Percentiles rank a stretch among this genome's conserved stretches.
Conservation (phyloP, 305 asterid species). For the Solanum aculeatissimum region DNA sequence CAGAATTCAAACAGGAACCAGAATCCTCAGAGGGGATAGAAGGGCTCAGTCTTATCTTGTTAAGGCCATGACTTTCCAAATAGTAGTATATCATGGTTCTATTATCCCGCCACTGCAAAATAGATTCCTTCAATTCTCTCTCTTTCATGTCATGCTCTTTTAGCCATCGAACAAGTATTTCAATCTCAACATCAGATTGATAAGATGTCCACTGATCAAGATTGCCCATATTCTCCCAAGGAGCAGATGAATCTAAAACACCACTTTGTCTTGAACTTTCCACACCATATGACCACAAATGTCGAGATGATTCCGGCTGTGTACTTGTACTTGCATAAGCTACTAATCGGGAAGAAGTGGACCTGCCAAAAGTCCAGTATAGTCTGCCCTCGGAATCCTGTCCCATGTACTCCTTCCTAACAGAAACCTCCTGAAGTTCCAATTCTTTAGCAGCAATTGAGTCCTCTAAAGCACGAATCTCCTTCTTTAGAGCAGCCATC, state of each 20-base stretch:
- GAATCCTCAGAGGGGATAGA: slow-evolving; percentile 11
- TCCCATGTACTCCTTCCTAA: slow-evolving; percentile 76
- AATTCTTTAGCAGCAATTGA: slow-evolving; percentile 50
- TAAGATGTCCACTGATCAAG: slow-evolving; percentile 64
- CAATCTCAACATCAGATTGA: slow-evolving; percentile 52
- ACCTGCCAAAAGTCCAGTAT: slow-evolving; percentile 61
- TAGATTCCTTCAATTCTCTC: slow-evolving; percentile 64
- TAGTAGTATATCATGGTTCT: slow-evolving; percentile 29
- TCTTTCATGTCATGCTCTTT: slow-evolving; percentile 57
- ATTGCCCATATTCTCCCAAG: slow-evolving; percentile 15
- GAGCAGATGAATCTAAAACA: slow-evolving; percentile 4
- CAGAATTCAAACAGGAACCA: slow-evolving; percentile 12
- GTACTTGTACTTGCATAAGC: slow-evolving; percentile 41
- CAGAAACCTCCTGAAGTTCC: slow-evolving; percentile 47
- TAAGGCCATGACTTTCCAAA: slow-evolving; percentile 25
- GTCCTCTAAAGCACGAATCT: slow-evolving; percentile 38
- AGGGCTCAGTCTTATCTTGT: slow-evolving; percentile 13
- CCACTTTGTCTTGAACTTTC: slow-evolving; percentile 6
- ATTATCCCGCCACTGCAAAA: slow-evolving; percentile 42
- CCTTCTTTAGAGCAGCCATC: slow-evolving; percentile 32
- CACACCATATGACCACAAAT: slow-evolving; percentile 7
- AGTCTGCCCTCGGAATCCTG: slow-evolving; percentile 76
- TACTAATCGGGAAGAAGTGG: slow-evolving; percentile 54
- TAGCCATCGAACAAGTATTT: slow-evolving; percentile 70
- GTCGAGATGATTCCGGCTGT: slow-evolving; percentile 28